Conservation (phyloP, 2,329 filamentous ascomycete species). For the Plectosphaerella cucumerina region DNA sequence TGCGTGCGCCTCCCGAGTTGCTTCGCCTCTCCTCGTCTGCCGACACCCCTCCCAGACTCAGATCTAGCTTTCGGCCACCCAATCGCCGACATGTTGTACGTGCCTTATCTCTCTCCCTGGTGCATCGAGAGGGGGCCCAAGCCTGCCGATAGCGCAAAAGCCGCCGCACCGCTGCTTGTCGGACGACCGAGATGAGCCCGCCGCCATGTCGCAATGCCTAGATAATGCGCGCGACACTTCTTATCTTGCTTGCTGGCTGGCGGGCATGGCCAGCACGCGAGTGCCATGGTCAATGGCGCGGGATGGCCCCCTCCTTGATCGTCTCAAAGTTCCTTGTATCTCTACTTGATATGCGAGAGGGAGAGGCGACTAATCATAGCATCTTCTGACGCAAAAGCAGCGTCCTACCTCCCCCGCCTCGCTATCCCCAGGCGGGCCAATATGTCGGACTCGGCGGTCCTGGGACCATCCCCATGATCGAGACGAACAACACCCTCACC, state of each 20-base stretch:
- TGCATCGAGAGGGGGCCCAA: too few species aligned
- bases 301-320: not conserved
- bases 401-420: slow-evolving; percentile 80
- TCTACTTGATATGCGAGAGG: not conserved
- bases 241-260: too few species aligned
- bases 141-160: too few species aligned
- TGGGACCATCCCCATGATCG: slow-evolving; percentile 70
- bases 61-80: not conserved
- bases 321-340: not conserved
- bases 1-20: not conserved
- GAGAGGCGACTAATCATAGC: not conserved
- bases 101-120: slow-evolving; percentile 1
- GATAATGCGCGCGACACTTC: too few species aligned
- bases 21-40: not conserved
- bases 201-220: too few species aligned
- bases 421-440: slow-evolving; percentile 74
- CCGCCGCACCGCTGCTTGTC: too few species aligned
- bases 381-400: slow-evolving; percentile 33
- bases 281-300: too few species aligned
- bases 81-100: slow-evolving; percentile 11
- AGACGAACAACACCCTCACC: slow-evolving; percentile 87
- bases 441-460: slow-evolving; percentile 68
- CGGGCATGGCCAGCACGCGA: too few species aligned
- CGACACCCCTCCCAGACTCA: not conserved
- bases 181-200: too few species aligned